These are phyloP conservation scores for Rhizopogon vulgaris DNA, from an alignment of 768 basidiomycete genomes.

Conservation along the genomic window DNA sequence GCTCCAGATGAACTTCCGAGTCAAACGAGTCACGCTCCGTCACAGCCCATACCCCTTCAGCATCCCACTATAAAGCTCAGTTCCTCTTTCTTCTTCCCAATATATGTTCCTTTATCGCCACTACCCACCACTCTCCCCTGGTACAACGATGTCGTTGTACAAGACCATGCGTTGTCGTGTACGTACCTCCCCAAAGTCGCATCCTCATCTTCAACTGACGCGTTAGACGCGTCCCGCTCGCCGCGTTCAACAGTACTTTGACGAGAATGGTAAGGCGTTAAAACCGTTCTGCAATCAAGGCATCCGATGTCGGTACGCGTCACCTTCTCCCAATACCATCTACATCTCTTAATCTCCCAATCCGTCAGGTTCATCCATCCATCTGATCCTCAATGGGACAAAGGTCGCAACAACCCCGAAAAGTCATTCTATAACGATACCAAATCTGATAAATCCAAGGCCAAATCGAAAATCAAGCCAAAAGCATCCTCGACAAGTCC, in stretches of 20 bases:
- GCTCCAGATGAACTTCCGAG: not conserved
- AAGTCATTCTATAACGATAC: not conserved
- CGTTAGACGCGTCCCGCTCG: slow-evolving; percentile 1
- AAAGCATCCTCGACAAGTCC: slow-evolving; percentile 16
- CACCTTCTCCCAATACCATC: slow-evolving; percentile 4
- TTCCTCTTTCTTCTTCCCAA: not conserved
- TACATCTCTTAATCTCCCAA: slow-evolving; percentile 4
- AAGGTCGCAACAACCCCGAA: slow-evolving; percentile 17
- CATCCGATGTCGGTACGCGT: slow-evolving; percentile 41
- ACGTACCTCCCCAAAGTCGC: slow-evolving; percentile 11
- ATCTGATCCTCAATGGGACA: slow-evolving; percentile 37
- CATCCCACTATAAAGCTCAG: not conserved
- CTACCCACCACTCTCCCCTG: not conserved
- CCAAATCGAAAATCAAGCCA: slow-evolving; percentile 17
- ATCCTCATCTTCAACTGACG: slow-evolving; percentile 9
- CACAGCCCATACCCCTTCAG: not conserved
- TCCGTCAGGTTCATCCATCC: slow-evolving; percentile 43
- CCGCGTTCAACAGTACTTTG: slow-evolving; percentile 37
- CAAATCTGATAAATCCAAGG: slow-evolving; percentile 13
- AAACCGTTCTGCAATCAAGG: slow-evolving; percentile 43
- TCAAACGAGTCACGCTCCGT: not conserved
- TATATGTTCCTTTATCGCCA: not conserved
- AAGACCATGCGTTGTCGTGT: slow-evolving; percentile 46
- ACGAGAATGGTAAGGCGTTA: slow-evolving; percentile 35
- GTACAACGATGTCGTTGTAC: slow-evolving; percentile 26